These are phyloP conservation scores for Trichoderma orchidacearum DNA, from an alignment of 495 filamentous ascomycete genomes.

Conservation along the genomic window DNA sequence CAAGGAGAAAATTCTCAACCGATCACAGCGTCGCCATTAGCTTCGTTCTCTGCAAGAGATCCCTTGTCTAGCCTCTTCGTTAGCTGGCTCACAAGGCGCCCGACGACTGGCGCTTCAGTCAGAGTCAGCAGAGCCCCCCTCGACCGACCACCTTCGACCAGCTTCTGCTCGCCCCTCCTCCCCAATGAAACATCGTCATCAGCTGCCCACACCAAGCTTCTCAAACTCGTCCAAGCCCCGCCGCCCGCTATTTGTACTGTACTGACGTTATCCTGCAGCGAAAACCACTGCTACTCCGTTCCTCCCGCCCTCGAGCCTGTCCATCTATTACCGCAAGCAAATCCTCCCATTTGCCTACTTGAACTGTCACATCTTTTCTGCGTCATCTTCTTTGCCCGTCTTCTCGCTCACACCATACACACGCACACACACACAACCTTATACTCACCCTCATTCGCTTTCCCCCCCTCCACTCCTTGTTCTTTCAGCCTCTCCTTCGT, in stretches of 20 bases:
- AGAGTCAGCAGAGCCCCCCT: too few relatives aligned
- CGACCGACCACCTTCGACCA: not conserved
- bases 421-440: not conserved
- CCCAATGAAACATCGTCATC: conserved; percentile 1
- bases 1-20: too few relatives aligned
- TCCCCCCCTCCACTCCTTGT: not conserved
- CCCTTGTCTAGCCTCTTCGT: not conserved
- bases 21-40: not conserved
- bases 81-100: not conserved
- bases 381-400: not conserved
- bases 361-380: too few relatives aligned
- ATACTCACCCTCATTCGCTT: not conserved
- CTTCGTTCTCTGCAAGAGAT: not conserved
- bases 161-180: not conserved
- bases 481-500: not conserved
- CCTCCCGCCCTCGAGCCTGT: not conserved
- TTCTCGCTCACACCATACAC: too few relatives aligned
- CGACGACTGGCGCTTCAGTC: too few relatives aligned
- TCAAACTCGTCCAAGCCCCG: too few relatives aligned
- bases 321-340: too few relatives aligned
- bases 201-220: not conserved
- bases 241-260: not conserved
- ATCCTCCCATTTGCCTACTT: too few relatives aligned
- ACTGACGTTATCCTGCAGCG: not conserved
- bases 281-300: not conserved